A percentile compares a stretch with the other conserved stretches of the same genome.
Evolutionary conservation across 352 stramenopile genomes (phyloP).

Genomic region (Phytophthora niederhauseri): DNA sequence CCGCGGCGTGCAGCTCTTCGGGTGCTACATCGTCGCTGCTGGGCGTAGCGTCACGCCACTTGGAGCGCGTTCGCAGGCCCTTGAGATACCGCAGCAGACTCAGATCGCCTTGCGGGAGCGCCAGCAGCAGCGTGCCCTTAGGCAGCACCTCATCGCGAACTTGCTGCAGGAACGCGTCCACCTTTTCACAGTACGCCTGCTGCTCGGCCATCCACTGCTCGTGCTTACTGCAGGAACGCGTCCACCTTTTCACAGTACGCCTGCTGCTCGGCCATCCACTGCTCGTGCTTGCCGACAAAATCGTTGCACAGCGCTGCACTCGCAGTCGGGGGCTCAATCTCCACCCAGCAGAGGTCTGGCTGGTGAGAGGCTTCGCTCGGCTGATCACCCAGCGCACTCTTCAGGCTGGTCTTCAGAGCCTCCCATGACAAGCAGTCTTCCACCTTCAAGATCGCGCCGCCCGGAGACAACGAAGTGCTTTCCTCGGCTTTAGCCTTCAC

Average conservation of each 20-base stretch:
- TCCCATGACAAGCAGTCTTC: slow-evolving; percentile 42
- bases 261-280: slow-evolving; percentile 71
- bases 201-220: slow-evolving; percentile 75
- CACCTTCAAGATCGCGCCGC: slow-evolving; percentile 31
- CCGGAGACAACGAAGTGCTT: slow-evolving; percentile 7
- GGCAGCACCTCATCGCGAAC: slow-evolving; percentile 53
- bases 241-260: slow-evolving; percentile 58
- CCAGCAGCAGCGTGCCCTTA: slow-evolving; percentile 61
- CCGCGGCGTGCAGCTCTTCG: slow-evolving; percentile 65
- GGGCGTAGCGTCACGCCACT: slow-evolving; percentile 66
- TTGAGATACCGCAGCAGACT: slow-evolving; percentile 77
- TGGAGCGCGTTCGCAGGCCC: slow-evolving; percentile 70
- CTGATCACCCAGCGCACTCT: slow-evolving; percentile 21
- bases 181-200: slow-evolving; percentile 45
- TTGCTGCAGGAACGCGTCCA: slow-evolving; percentile 56
- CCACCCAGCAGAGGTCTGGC: slow-evolving; percentile 75
- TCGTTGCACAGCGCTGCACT: slow-evolving; percentile 43
- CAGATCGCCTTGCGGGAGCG: slow-evolving; percentile 76
- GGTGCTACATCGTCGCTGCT: slow-evolving; percentile 28
- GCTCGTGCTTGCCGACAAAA: slow-evolving; percentile 66
- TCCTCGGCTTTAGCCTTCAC: slow-evolving; percentile 26
- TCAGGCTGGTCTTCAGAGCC: slow-evolving; percentile 42
- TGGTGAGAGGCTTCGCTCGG: slow-evolving; percentile 7
- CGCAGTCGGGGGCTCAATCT: slow-evolving; percentile 61
- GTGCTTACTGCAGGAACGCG: slow-evolving; percentile 48